Conservation (phyloP, 75 land plant genomes). For the Picea glauca region DNA sequence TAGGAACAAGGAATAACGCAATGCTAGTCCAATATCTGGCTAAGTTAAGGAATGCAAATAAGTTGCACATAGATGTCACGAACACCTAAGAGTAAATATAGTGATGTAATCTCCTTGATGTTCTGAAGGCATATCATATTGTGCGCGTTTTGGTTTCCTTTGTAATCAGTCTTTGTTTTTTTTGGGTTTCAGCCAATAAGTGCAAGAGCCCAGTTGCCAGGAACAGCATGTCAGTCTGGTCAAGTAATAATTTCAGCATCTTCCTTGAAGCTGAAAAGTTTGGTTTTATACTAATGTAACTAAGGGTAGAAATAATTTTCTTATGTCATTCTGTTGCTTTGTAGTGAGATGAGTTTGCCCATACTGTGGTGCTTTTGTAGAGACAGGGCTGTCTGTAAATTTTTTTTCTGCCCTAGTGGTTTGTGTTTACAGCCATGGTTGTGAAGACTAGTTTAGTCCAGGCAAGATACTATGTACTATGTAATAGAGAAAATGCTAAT, state of each 20-base stretch:
- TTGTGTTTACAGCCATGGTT: neutral
- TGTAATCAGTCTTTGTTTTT: neutral
- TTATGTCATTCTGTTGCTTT: neutral
- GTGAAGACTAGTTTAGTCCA: neutral
- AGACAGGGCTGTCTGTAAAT: neutral
- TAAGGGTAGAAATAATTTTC: neutral
- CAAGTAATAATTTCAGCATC: neutral
- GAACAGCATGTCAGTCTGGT: neutral
- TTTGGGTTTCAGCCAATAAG: slow-evolving; percentile 7
- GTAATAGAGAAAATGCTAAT: neutral
- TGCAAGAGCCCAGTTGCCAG: neutral
- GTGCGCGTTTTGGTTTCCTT: slow-evolving; percentile 2
- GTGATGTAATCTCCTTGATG: neutral
- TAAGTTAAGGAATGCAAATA: neutral
- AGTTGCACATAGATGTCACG: neutral
- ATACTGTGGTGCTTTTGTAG: neutral
- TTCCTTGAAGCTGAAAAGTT: neutral
- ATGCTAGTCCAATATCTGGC: neutral
- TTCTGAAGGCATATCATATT: neutral
- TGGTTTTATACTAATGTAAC: neutral
- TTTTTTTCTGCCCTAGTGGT: neutral
- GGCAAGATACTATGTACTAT: slow-evolving; percentile 5
- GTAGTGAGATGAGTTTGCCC: neutral
- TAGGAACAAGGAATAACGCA: neutral
- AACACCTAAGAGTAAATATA: neutral